Conservation (phyloP, 2,329 filamentous ascomycete species). For the Arthrobotrys iridis region DNA sequence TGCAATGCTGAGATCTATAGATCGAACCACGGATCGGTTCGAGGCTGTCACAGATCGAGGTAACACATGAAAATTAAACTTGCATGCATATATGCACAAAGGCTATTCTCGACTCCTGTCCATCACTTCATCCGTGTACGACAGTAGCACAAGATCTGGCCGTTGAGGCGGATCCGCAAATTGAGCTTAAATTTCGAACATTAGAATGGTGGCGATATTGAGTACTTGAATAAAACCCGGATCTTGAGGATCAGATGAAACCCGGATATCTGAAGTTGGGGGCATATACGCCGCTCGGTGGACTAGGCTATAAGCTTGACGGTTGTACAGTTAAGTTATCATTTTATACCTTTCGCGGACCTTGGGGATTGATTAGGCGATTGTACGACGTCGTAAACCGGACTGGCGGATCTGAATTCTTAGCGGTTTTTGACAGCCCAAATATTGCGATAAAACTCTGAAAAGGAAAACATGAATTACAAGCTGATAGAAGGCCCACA, state of each 20-base stretch:
- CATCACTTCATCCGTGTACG: not conserved
- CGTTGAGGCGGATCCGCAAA: conserved; percentile 19
- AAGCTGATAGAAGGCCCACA: no score
- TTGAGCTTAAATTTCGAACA: not conserved
- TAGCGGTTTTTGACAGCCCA: no score
- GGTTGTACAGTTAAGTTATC: not conserved
- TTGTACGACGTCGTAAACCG: no score
- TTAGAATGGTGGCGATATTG: not conserved
- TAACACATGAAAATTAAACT: not conserved
- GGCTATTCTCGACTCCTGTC: not conserved
- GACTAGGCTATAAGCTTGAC: no score
- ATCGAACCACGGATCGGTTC: no score
- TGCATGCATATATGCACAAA: not conserved
- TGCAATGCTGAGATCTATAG: not conserved
- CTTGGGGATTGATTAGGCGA: no score
- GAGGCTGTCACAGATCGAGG: not conserved
- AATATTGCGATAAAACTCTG: no score
- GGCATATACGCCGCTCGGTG: no score
- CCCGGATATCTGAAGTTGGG: no score
- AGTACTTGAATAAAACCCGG: not conserved
- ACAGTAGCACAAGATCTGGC: conserved; percentile 15
- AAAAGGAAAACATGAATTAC: no score
- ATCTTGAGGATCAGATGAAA: not conserved
- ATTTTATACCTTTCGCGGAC: not conserved
- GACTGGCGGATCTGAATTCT: no score